Evolutionary conservation across 2,329 filamentous ascomycete genomes (phyloP).

Genomic region (Phyllosticta capitalensis): DNA sequence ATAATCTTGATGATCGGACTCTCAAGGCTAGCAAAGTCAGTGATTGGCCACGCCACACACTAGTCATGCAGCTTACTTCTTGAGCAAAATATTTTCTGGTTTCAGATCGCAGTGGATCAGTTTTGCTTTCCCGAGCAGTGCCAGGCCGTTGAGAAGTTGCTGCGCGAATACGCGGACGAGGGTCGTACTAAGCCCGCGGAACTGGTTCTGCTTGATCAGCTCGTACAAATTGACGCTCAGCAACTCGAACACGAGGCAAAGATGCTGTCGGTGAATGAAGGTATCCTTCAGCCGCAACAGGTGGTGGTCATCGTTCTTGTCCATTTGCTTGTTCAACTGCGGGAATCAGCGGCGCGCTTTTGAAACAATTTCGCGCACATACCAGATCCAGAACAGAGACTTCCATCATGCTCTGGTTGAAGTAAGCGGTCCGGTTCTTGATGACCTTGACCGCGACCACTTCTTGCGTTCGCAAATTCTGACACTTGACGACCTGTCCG

Average conservation of each 20-base stretch:
- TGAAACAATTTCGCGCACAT: constrained; percentile 23
- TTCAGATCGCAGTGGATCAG: constrained; percentile 98
- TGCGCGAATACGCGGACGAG: constrained; percentile 96
- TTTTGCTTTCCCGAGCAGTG: constrained; percentile 88
- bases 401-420: constrained; percentile 99
- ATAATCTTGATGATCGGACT: constrained; percentile 99
- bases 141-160: constrained; percentile 85
- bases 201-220: constrained; percentile 98
- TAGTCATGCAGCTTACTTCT: constrained; percentile 54
- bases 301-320: constrained; percentile 98
- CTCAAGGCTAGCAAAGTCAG: constrained; percentile 53
- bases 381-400: constrained; percentile 94
- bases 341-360: constrained; percentile 15
- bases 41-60: not conserved
- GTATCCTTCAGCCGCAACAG: constrained; percentile 90
- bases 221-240: constrained; percentile 97
- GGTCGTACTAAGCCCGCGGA: constrained; percentile 92
- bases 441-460: constrained; percentile 98
- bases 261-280: constrained; percentile 94
- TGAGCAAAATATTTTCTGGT: constrained; percentile 93
- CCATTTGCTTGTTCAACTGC: constrained; percentile 92
- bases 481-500: constrained; percentile 97
- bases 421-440: constrained; percentile 97
- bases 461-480: constrained; percentile 96
- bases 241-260: constrained; percentile 87